Evolutionary conservation across 306 rosid species (phyloP).

Genomic region (Lathyrus oleraceus): DNA sequence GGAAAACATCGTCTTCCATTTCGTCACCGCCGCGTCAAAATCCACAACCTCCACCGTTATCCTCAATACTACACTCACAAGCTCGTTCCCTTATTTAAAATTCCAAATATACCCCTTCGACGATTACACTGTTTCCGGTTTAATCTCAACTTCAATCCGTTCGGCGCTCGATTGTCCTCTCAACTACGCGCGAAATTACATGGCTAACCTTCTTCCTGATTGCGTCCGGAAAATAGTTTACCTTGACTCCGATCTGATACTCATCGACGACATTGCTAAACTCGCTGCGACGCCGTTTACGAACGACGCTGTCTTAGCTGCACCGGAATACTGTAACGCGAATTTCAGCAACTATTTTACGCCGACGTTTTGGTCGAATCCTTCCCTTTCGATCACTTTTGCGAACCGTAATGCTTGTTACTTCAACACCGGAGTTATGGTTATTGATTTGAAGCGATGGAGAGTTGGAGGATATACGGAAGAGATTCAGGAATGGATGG

Average conservation of each 20-base stretch:
- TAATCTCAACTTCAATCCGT: constrained; percentile 88
- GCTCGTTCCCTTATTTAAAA: constrained; percentile 73
- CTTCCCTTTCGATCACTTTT: constrained; percentile 68
- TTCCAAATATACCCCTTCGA: constrained; percentile 79
- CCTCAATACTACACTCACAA: constrained; percentile 45
- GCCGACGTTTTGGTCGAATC: constrained; percentile 85
- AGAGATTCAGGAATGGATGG: constrained; percentile 94
- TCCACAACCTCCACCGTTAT: constrained; percentile 27
- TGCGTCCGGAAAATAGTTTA: constrained; percentile 65
- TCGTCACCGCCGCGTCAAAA: constrained; percentile 56
- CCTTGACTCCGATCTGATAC: constrained; percentile 88
- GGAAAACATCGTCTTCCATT: constrained; percentile 71
- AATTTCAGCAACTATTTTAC: constrained; percentile 82
- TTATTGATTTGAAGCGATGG: constrained; percentile 79
- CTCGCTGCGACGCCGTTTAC: constrained; percentile 64
- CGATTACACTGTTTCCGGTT: constrained; percentile 59
- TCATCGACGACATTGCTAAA: constrained; percentile 85
- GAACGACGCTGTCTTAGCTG: constrained; percentile 64
- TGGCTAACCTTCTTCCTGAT: constrained; percentile 62
- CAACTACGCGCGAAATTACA: constrained; percentile 93
- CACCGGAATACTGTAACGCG: constrained; percentile 96
- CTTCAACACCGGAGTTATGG: constrained; percentile 98
- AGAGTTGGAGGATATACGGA: constrained; percentile 74
- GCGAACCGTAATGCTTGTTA: constrained; percentile 74
- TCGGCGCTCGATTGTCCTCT: constrained; percentile 87